These are phyloP conservation scores for Yueomyces sp. DNA, from an alignment of 805 yeast species.

Conservation along the genomic window DNA sequence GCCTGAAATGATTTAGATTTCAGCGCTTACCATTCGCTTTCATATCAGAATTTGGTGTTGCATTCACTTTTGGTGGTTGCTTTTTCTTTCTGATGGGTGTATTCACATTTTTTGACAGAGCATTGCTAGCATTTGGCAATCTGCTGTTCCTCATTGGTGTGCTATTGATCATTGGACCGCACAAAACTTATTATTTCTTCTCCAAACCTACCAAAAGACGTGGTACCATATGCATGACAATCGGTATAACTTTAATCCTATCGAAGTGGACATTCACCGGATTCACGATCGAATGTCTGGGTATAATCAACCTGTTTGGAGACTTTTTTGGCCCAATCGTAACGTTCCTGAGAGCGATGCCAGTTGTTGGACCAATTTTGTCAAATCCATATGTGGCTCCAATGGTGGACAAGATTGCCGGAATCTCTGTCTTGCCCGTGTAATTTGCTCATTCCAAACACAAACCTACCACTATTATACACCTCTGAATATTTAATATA, in stretches of 20 bases:
- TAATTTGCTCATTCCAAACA: conserved; percentile 12
- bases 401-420: conserved; percentile 46
- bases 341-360: conserved; percentile 75
- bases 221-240: conserved; percentile 66
- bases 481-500: too few relatives aligned
- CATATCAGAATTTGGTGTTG: conserved; percentile 71
- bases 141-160: conserved; percentile 69
- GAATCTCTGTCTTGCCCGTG: conserved; percentile 55
- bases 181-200: conserved; percentile 70
- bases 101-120: conserved; percentile 75
- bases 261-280: conserved; percentile 72
- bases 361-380: conserved; percentile 74
- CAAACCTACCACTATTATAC: too few relatives aligned
- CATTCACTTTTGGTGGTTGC: conserved; percentile 74
- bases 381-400: conserved; percentile 80
- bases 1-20: neutral
- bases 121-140: conserved; percentile 82
- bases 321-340: conserved; percentile 87
- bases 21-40: neutral
- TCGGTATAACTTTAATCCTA: conserved; percentile 68
- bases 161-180: conserved; percentile 74
- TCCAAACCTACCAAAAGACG: conserved; percentile 77
- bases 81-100: conserved; percentile 72
- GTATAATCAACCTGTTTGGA: conserved; percentile 83
- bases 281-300: conserved; percentile 70